A percentile compares a stretch with the other conserved stretches of the same genome.
phyloP scores from a whole-genome alignment of 2,329 filamentous ascomycete species.

The Calonectria montana region DNA sequence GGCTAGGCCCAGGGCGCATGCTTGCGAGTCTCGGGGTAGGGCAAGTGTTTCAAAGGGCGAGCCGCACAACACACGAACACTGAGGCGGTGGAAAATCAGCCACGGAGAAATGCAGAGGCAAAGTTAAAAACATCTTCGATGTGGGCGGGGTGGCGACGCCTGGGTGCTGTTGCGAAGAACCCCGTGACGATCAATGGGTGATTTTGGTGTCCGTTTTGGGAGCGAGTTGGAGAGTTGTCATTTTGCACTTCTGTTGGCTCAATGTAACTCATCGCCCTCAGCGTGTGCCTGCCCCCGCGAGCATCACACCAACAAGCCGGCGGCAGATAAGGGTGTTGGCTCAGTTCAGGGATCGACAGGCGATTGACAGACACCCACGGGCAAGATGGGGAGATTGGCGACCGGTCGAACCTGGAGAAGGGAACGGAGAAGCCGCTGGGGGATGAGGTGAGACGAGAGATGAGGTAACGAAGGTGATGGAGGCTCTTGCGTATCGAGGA shows the following conservation, averaged over 20 bases:
- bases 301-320: slow-evolving; percentile 2
- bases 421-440: neutral
- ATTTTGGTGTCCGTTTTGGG: slow-evolving; percentile 5
- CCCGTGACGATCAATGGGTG: slow-evolving; percentile 18
- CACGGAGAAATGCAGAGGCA: neutral
- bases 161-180: neutral
- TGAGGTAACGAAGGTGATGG: neutral
- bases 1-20: neutral
- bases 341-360: slow-evolving; percentile 8
- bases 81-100: neutral
- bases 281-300: neutral
- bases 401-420: neutral
- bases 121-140: neutral
- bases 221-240: neutral
- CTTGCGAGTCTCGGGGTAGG: neutral
- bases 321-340: neutral
- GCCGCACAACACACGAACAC: neutral
- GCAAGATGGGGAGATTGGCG: neutral
- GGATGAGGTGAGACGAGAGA: slow-evolving; percentile 3
- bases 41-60: slow-evolving; percentile 7
- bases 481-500: neutral
- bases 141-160: slow-evolving; percentile 15
- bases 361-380: neutral
- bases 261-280: slow-evolving; percentile 1
- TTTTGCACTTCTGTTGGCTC: slow-evolving; percentile 4